Conservation (phyloP, 2,329 filamentous ascomycete genomes). For the Alternaria dauci region DNA sequence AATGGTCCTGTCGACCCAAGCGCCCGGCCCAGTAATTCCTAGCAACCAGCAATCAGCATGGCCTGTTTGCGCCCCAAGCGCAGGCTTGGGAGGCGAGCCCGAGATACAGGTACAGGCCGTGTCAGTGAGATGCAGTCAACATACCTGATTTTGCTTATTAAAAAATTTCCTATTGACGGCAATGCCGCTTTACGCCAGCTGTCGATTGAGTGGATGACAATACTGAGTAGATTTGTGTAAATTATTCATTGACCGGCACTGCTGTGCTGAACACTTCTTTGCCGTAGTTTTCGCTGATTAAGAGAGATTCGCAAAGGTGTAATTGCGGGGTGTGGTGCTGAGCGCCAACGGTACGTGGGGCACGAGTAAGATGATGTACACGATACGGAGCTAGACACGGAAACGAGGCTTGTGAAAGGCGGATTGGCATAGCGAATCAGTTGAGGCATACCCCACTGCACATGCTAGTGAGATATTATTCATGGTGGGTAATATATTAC, state of each 20-base stretch:
- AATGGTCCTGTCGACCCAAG: conserved; percentile 4
- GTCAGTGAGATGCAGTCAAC: conserved; percentile 14
- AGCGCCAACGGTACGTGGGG: not conserved
- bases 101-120: conserved; percentile 9
- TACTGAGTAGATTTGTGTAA: not conserved
- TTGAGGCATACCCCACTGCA: not conserved
- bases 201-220: not conserved
- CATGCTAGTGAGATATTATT: conserved; percentile 4
- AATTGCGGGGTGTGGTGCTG: not conserved
- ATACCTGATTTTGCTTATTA: conserved; percentile 8
- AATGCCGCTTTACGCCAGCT: not conserved
- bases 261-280: not conserved
- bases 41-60: conserved; percentile 23
- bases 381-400: not conserved
- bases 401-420: not conserved
- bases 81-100: not conserved
- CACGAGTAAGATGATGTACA: not conserved
- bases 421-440: not conserved
- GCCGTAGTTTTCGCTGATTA: not conserved
- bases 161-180: conserved; percentile 11
- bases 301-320: not conserved
- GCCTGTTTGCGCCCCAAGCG: conserved; percentile 14
- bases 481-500: not conserved
- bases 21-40: conserved; percentile 12
- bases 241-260: not conserved